phyloP scores from a whole-genome alignment of 1,284 basidiomycete genomes.

The Heterobasidion annosum region DNA sequence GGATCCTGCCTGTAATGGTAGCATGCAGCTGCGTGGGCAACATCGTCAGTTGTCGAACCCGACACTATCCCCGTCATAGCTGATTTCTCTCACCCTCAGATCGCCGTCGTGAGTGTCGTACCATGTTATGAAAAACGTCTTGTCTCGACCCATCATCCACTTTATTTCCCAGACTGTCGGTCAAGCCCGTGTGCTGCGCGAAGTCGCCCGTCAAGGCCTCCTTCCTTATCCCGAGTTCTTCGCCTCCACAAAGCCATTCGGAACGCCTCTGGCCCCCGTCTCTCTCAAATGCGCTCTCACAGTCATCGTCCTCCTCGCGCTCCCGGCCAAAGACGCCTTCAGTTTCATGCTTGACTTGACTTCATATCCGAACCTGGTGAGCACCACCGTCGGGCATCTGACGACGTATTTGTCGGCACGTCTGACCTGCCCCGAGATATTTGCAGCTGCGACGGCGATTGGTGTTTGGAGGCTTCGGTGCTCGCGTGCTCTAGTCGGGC shows the following conservation, averaged over 20 bases:
- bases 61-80: not conserved
- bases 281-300: conserved; percentile 37
- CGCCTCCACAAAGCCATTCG: conserved; percentile 35
- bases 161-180: conserved; percentile 23
- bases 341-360: conserved; percentile 43
- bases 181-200: conserved; percentile 36
- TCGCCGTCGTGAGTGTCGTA: conserved; percentile 15
- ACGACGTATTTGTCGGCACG: not conserved
- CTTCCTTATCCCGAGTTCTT: conserved; percentile 33
- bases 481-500: conserved; percentile 6
- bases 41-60: conserved; percentile 19
- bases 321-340: conserved; percentile 37
- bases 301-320: conserved; percentile 42
- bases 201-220: conserved; percentile 29
- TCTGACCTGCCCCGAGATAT: conserved; percentile 4
- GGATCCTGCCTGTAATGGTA: conserved; percentile 30
- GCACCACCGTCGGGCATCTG: not conserved
- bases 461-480: conserved; percentile 12
- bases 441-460: conserved; percentile 8
- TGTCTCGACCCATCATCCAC: not conserved
- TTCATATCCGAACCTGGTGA: conserved; percentile 6
- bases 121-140: too few relatives aligned
- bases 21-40: conserved; percentile 33
- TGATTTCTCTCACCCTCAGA: conserved; percentile 4
- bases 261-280: conserved; percentile 35